These are phyloP conservation scores for Lenzites betulinus DNA, from an alignment of 768 basidiomycete species.

Conservation along the genomic window DNA sequence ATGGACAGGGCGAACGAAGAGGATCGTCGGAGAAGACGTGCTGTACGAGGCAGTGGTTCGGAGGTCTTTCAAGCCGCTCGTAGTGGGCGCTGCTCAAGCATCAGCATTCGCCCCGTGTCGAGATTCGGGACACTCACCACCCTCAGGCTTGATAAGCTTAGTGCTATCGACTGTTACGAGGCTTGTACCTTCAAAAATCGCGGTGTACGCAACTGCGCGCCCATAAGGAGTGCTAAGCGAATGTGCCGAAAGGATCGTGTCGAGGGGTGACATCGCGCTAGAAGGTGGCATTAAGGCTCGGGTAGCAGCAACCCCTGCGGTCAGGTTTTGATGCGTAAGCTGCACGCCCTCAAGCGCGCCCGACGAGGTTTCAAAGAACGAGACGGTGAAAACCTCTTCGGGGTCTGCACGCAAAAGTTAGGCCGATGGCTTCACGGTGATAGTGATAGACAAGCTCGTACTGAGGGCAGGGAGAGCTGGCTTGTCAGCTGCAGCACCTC, in stretches of 20 bases:
- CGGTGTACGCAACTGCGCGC: conserved; percentile 75
- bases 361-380: conserved; percentile 57
- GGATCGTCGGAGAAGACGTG: conserved; percentile 74
- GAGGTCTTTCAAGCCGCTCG: conserved; percentile 48
- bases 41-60: conserved; percentile 49
- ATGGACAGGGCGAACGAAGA: conserved; percentile 73
- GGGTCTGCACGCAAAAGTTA: conserved; percentile 43
- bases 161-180: conserved; percentile 68
- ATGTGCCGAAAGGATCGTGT: conserved; percentile 78
- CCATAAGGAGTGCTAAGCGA: conserved; percentile 77
- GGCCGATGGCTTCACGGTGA: neutral
- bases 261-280: conserved; percentile 64
- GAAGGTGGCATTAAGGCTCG: conserved; percentile 76
- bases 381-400: conserved; percentile 65
- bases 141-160: conserved; percentile 48
- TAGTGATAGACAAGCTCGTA: conserved; percentile 36
- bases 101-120: neutral
- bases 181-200: conserved; percentile 72
- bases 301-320: conserved; percentile 83
- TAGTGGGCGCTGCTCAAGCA: neutral
- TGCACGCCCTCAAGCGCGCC: conserved; percentile 62
- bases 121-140: conserved; percentile 36
- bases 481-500: conserved; percentile 55
- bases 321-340: conserved; percentile 83
- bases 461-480: conserved; percentile 51